These are phyloP conservation scores for Pichia deserticola DNA, from an alignment of 805 yeast species.

Conservation along the genomic window DNA sequence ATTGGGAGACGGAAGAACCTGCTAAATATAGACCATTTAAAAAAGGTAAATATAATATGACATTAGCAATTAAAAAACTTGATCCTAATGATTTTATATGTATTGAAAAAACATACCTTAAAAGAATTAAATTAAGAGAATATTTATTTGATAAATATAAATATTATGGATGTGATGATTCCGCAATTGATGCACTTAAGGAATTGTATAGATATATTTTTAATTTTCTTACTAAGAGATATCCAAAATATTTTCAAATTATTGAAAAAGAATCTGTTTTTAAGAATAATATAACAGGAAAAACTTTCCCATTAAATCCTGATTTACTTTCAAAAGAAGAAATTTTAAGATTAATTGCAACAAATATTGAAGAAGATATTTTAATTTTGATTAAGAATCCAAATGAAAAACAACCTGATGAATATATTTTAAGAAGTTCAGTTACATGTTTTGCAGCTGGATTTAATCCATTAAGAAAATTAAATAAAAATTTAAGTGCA, in stretches of 20 bases:
- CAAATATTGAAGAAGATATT: slow-evolving; percentile 55
- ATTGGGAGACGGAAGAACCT: slow-evolving; percentile 41
- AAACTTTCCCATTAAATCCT: slow-evolving; percentile 29
- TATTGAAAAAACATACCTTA: slow-evolving; percentile 52
- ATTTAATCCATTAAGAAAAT: slow-evolving; percentile 52
- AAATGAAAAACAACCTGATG: slow-evolving; percentile 36
- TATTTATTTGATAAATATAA: slow-evolving; percentile 10
- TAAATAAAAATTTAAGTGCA: slow-evolving; percentile 45
- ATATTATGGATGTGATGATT: slow-evolving; percentile 18
- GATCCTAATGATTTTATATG: slow-evolving; percentile 49
- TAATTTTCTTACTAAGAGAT: slow-evolving; percentile 36
- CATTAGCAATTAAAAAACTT: slow-evolving; percentile 51
- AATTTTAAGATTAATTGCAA: slow-evolving; percentile 14
- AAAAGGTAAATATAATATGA: slow-evolving; percentile 43
- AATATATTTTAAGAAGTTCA: slow-evolving; percentile 51
- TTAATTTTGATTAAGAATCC: slow-evolving; percentile 40
- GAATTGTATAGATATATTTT: slow-evolving; percentile 28
- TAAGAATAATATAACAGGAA: slow-evolving; percentile 36
- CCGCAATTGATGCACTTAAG: slow-evolving; percentile 30
- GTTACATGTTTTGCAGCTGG: slow-evolving; percentile 64
- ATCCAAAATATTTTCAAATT: slow-evolving; percentile 45
- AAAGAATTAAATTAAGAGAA: slow-evolving; percentile 34
- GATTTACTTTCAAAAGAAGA: slow-evolving; percentile 8
- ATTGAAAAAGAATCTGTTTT: slow-evolving; percentile 16
- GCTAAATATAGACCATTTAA: slow-evolving; percentile 40